Conservation (phyloP, 116 monocot species). For the Zostera marina region DNA sequence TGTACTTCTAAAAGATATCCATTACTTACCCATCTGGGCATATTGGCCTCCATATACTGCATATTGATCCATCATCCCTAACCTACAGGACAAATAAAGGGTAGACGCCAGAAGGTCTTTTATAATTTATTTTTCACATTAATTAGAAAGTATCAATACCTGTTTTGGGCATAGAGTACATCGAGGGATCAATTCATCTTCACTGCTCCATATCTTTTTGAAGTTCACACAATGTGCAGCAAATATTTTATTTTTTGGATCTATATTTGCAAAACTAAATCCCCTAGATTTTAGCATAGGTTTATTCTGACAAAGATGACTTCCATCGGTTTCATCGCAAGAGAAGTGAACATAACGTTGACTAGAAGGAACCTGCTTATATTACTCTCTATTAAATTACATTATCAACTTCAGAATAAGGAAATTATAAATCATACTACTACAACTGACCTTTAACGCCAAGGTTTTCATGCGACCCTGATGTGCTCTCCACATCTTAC, state of each 20-base stretch:
- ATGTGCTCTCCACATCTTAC: conserved; percentile 65
- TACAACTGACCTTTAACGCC: conserved; percentile 44
- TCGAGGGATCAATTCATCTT: conserved; percentile 35
- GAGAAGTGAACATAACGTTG: conserved; percentile 66
- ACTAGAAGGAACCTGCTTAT: conserved; percentile 74
- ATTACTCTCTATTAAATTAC: background rate
- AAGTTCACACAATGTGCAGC: conserved; percentile 67
- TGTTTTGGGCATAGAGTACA: conserved; percentile 81
- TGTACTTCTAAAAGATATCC: background rate
- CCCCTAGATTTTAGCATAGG: conserved; percentile 49
- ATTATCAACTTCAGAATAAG: background rate
- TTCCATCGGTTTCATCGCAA: conserved; percentile 45
- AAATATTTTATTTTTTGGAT: conserved; percentile 41
- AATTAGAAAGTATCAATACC: conserved; percentile 16
- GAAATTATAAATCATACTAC: background rate
- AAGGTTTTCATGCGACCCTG: conserved; percentile 40
- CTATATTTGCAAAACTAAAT: conserved; percentile 19
- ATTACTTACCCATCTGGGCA: conserved; percentile 79
- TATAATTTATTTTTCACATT: background rate
- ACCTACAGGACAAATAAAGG: conserved; percentile 25
- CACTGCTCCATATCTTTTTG: conserved; percentile 89
- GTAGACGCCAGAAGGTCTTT: conserved; percentile 1
- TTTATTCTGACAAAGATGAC: conserved; percentile 23
- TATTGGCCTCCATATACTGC: conserved; percentile 84
- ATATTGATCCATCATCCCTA: conserved; percentile 44